A percentile compares a stretch with the other conserved stretches of the same genome.
Evolutionary conservation across 139 green algal genomes (phyloP).

Genomic region (Picochlorum costavermella): DNA sequence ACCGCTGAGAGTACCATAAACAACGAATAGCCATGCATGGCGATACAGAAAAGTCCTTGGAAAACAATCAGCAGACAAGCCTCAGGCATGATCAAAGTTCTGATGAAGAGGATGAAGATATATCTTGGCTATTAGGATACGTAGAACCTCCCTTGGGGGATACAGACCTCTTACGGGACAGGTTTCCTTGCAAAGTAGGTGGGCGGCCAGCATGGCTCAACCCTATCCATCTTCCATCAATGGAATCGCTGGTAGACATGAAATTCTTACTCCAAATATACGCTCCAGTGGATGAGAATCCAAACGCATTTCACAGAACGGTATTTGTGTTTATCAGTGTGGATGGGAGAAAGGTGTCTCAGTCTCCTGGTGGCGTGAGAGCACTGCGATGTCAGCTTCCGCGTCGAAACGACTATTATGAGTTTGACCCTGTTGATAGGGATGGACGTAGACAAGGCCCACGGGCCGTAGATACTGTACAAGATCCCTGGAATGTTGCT

Average conservation of each 20-base stretch:
- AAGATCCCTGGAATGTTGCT: slow-evolving; percentile 37
- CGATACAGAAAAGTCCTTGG: background rate
- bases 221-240: slow-evolving; percentile 51
- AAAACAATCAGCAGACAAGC: background rate
- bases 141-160: slow-evolving; percentile 24
- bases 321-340: slow-evolving; percentile 63
- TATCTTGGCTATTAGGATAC: slow-evolving; percentile 49
- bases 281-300: slow-evolving; percentile 41
- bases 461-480: slow-evolving; percentile 19
- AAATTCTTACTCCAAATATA: slow-evolving; percentile 67
- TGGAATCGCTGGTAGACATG: slow-evolving; percentile 37
- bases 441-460: slow-evolving; percentile 17
- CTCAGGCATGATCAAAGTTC: background rate
- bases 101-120: background rate
- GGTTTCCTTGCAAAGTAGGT: slow-evolving; percentile 71
- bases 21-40: no score
- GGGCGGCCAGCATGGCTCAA: slow-evolving; percentile 73
- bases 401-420: slow-evolving; percentile 66
- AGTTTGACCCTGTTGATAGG: slow-evolving; percentile 22
- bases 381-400: slow-evolving; percentile 76
- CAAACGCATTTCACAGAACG: slow-evolving; percentile 51
- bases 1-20: no score
- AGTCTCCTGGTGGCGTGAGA: slow-evolving; percentile 40
- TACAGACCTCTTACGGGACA: slow-evolving; percentile 51
- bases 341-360: slow-evolving; percentile 36